Evolutionary conservation across 371 early-diverging fungal species (phyloP).

Genomic region (Synchytrium microbalum): DNA sequence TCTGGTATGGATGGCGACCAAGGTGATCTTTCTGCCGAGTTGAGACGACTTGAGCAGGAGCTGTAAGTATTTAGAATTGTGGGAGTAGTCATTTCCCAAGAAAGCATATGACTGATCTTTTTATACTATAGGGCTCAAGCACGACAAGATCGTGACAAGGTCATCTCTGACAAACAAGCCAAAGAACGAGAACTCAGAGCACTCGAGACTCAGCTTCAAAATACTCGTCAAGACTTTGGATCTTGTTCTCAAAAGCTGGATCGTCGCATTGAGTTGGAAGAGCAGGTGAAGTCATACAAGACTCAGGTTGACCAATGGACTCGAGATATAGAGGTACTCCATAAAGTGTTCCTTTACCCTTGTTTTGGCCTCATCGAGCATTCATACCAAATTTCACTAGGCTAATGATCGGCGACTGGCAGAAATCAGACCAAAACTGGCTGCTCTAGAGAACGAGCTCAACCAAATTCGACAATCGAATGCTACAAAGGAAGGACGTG

Average conservation of each 20-base stretch:
- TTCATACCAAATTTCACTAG: slow-evolving; percentile 16
- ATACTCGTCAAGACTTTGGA: neutral
- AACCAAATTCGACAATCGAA: slow-evolving; percentile 3
- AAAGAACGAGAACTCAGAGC: neutral
- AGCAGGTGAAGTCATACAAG: neutral
- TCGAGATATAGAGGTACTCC: slow-evolving; percentile 15
- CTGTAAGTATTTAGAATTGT: too few relatives aligned
- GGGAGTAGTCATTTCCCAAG: too few relatives aligned
- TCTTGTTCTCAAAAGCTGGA: neutral
- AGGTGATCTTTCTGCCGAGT: neutral
- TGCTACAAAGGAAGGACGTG: neutral
- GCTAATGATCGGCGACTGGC: slow-evolving; percentile 14
- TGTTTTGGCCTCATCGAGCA: too few relatives aligned
- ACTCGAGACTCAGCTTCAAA: neutral
- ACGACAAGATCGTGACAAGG: neutral
- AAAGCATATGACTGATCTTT: too few relatives aligned
- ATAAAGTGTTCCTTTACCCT: too few relatives aligned
- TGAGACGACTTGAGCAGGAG: neutral
- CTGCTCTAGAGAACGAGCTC: slow-evolving; percentile 9
- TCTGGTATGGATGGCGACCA: neutral
- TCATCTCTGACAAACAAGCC: neutral
- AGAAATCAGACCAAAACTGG: slow-evolving; percentile 7
- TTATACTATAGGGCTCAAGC: neutral
- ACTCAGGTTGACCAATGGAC: slow-evolving; percentile 18
- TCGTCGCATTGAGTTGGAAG: neutral